A percentile compares a stretch with the other conserved stretches of the same genome.
phyloP scores from a whole-genome alignment of 441 rosid species.

The Codiaeum variegatum region DNA sequence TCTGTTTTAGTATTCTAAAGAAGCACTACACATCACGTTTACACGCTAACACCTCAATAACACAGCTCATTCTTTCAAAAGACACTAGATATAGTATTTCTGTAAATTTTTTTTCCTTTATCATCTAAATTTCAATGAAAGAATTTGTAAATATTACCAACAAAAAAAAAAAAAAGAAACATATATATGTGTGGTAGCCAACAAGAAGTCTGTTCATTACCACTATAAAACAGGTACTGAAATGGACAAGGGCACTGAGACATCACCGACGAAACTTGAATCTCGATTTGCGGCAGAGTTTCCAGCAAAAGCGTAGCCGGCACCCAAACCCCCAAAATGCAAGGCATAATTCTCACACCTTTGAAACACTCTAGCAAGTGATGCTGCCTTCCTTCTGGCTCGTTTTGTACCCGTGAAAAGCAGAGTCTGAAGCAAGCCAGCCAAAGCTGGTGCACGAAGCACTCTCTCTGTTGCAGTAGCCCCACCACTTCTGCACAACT shows the following conservation, averaged over 20 bases:
- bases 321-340: constrained; percentile 54
- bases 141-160: constrained; percentile 53
- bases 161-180: constrained; percentile 26
- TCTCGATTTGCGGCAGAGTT: constrained; percentile 52
- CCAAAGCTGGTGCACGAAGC: constrained; percentile 74
- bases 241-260: constrained; percentile 60
- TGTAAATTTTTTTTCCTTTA: constrained; percentile 22
- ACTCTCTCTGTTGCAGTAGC: constrained; percentile 63
- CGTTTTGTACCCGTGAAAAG: constrained; percentile 87
- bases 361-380: constrained; percentile 84
- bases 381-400: constrained; percentile 88
- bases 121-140: constrained; percentile 48
- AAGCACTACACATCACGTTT: constrained; percentile 9
- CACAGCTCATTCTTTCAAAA: constrained; percentile 18
- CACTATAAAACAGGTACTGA: constrained; percentile 78
- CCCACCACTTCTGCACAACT: constrained; percentile 78
- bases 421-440: constrained; percentile 64
- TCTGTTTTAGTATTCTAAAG: constrained; percentile 7
- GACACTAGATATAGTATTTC: constrained; percentile 18
- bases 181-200: constrained; percentile 25
- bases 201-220: constrained; percentile 23
- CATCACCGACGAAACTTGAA: constrained; percentile 51
- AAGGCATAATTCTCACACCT: constrained; percentile 58
- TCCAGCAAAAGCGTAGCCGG: constrained; percentile 59
- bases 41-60: constrained; percentile 16